phyloP scores from a whole-genome alignment of 2,329 filamentous ascomycete species.

The Bipolaris bicolor region DNA sequence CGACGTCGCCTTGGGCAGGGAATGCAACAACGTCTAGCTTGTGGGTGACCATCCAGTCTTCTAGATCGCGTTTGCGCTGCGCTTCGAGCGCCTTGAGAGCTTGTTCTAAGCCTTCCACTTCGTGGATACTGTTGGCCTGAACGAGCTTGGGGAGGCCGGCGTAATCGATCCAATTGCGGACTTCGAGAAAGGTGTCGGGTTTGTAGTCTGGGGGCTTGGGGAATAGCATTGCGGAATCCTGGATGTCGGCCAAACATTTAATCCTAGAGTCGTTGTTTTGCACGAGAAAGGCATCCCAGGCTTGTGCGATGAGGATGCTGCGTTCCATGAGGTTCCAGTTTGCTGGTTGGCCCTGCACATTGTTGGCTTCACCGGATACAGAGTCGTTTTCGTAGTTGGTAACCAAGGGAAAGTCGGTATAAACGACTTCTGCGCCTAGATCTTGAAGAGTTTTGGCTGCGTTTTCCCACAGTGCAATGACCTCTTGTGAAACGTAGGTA shows the following conservation, averaged over 20 bases:
- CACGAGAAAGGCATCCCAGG: constrained; percentile 60
- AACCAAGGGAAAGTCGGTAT: constrained; percentile 55
- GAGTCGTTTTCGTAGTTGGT: constrained; percentile 55
- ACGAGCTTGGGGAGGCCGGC: constrained; percentile 41
- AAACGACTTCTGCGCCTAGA: constrained; percentile 52
- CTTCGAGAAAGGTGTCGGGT: constrained; percentile 49
- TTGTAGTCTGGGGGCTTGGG: constrained; percentile 47
- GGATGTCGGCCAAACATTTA: constrained; percentile 48
- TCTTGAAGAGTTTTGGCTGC: constrained; percentile 48
- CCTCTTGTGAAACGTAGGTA: constrained; percentile 45
- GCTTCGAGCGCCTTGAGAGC: constrained; percentile 57
- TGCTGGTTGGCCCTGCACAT: constrained; percentile 51
- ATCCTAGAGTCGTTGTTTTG: constrained; percentile 51
- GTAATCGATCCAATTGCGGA: constrained; percentile 51
- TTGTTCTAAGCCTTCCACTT: constrained; percentile 51
- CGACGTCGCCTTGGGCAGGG: constrained; percentile 60
- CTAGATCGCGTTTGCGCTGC: constrained; percentile 57
- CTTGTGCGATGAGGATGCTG: constrained; percentile 57
- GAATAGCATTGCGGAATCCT: constrained; percentile 48
- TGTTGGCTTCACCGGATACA: constrained; percentile 46
- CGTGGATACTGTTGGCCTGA: constrained; percentile 47
- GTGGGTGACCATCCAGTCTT: constrained; percentile 57
- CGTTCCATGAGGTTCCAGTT: constrained; percentile 58
- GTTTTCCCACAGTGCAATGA: constrained; percentile 46
- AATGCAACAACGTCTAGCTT: constrained; percentile 57